Evolutionary conservation across 495 filamentous ascomycete species (phyloP).

Genomic region (Pyrenula massariospora): DNA sequence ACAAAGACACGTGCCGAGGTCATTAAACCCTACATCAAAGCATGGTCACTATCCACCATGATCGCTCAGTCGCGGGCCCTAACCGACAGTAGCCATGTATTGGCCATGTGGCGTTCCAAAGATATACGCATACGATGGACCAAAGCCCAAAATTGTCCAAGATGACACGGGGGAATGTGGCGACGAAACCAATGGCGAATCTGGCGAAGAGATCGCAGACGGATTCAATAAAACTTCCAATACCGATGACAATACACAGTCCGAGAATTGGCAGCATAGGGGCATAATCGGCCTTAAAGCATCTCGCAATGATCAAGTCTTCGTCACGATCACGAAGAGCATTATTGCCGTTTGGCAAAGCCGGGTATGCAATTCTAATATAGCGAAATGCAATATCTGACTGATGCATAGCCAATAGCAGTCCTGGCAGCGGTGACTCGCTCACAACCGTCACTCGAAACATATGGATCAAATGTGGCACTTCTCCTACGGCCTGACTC

Average conservation of each 20-base stretch:
- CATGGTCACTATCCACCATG: not conserved
- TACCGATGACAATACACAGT: slow-evolving; percentile 5
- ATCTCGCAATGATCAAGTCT: slow-evolving; percentile 73
- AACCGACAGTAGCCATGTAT: slow-evolving; percentile 59
- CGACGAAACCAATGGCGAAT: slow-evolving; percentile 7
- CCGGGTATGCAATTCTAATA: slow-evolving; percentile 48
- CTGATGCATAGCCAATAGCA: slow-evolving; percentile 61
- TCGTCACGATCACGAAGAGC: slow-evolving; percentile 75
- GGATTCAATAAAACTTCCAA: slow-evolving; percentile 11
- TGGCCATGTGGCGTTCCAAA: slow-evolving; percentile 88
- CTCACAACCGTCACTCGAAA: slow-evolving; percentile 62
- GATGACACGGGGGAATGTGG: slow-evolving; percentile 24
- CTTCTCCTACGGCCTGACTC: slow-evolving; percentile 86
- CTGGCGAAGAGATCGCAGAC: slow-evolving; percentile 4
- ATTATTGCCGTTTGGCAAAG: slow-evolving; percentile 91
- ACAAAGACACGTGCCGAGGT: too few species aligned
- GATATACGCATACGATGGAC: slow-evolving; percentile 70
- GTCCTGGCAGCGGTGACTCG: slow-evolving; percentile 76
- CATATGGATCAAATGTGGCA: slow-evolving; percentile 75
- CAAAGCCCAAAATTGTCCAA: slow-evolving; percentile 23
- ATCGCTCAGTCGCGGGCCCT: not conserved
- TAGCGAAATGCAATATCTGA: slow-evolving; percentile 16
- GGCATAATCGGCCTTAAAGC: slow-evolving; percentile 61
- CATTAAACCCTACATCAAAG: too few species aligned
- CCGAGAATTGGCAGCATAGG: not conserved